Percentiles rank a stretch among this genome's conserved stretches.
Conservation (phyloP, 2,329 filamentous ascomycete species). For the Aurifilum marmelostoma region DNA sequence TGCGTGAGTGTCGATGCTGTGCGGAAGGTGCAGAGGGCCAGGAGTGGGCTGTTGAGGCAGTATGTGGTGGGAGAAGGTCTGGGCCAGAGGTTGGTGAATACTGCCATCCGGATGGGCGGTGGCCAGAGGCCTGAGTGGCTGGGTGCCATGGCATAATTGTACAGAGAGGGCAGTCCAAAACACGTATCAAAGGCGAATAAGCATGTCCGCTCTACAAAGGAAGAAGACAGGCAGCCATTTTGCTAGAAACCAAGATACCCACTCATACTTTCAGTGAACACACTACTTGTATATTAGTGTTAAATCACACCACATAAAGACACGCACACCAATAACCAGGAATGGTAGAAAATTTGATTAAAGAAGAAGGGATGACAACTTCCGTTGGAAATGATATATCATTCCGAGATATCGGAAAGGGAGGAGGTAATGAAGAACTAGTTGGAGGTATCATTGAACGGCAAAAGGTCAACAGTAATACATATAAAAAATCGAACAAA, state of each 20-base stretch:
- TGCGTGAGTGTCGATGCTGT: slow-evolving; percentile 71
- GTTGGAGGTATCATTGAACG: slow-evolving; percentile 29
- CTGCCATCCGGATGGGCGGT: slow-evolving; percentile 16
- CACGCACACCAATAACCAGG: neutral
- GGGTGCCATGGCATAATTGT: slow-evolving; percentile 5
- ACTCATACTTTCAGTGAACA: neutral
- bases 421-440: neutral
- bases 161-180: neutral
- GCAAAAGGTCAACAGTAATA: neutral
- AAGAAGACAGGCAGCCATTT: neutral
- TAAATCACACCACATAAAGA: neutral
- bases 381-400: neutral
- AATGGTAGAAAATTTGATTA: neutral
- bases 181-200: neutral
- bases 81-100: slow-evolving; percentile 23
- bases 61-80: slow-evolving; percentile 6
- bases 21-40: slow-evolving; percentile 52
- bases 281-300: neutral
- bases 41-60: slow-evolving; percentile 42
- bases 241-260: neutral
- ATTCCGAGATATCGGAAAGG: slow-evolving; percentile 1
- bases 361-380: no score
- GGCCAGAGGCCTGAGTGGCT: slow-evolving; percentile 23
- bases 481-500: neutral
- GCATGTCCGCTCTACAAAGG: no score